Evolutionary conservation across 225 moss, liverwort and hornwort genomes (phyloP), one percentile per base, ranked within the genome.

Genomic region (Ulota crispa): DNA sequence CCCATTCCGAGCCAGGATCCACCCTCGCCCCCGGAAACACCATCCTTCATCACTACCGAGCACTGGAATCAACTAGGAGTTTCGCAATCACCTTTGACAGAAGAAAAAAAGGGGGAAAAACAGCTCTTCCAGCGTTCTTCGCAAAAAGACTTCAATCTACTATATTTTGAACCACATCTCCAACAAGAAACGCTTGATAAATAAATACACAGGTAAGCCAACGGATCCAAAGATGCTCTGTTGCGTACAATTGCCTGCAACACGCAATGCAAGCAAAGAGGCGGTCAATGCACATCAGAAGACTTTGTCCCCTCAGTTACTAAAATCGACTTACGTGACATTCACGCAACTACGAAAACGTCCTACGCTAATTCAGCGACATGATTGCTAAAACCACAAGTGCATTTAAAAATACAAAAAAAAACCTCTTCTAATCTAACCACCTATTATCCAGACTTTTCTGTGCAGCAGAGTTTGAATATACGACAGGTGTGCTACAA

Each of bases 21-120:
- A 88, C 80, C 83, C 85, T 80, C 80, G 80, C 80, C 71, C 88
- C 88, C 83, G 83, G 80, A 77, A 88, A 85, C 88, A 85, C 88
- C 88, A 88, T 85, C 79, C 85, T 77, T 87, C 83, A 87, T 87
- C 73, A 77, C 86, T 80, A 18, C 79, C 26, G 19, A 66, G 56
- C 42, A 66, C 66, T 56, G 15, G 18, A 68, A 13, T 16, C 36
- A 27, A 27, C 43, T 70, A 23, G 26, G 7, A 52, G 55, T 10
- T 24, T 69, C 26, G 19, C 71, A 30, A 43, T 67, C 77, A 77
- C 55, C 64, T 76, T 43, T 19, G 2, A 5, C 39, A 27, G 53
- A 19, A 27, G 7, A 3, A 8, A 12, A 4, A 63, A 19, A 7
- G 31, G 7, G 43, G 5, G 16, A 31, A 73, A 23, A 26, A 45